Conservation (phyloP, 2,329 filamentous ascomycete genomes). For the Microdochium bolleyi region DNA sequence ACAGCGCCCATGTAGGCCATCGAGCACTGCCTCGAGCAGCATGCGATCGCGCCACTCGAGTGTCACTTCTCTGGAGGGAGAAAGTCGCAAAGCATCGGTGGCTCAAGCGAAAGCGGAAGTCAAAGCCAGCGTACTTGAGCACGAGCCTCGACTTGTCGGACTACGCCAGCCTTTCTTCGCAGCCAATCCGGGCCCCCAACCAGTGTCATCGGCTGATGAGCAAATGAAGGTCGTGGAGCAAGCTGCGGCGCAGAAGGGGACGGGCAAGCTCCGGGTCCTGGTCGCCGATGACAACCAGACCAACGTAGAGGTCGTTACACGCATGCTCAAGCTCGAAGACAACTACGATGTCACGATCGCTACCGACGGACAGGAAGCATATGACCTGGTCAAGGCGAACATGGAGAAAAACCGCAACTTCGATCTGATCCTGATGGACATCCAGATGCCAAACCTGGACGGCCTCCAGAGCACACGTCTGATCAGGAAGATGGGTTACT, state of each 20-base stretch:
- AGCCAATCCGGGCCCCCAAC: conserved; percentile 25
- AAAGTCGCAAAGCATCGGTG: conserved; percentile 22
- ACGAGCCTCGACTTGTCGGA: conserved; percentile 72
- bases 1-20: conserved; percentile 25
- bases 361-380: conserved; percentile 79
- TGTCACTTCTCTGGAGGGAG: conserved; percentile 31
- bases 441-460: conserved; percentile 91
- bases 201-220: conserved; percentile 38
- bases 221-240: conserved; percentile 59
- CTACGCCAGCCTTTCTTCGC: conserved; percentile 77
- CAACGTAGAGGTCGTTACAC: conserved; percentile 50
- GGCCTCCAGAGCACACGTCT: conserved; percentile 79
- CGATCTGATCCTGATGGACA: conserved; percentile 92
- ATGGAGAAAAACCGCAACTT: conserved; percentile 69
- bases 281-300: conserved; percentile 67
- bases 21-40: conserved; percentile 48
- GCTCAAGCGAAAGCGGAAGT: conserved; percentile 18
- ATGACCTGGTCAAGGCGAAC: conserved; percentile 74
- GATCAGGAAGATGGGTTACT: conserved; percentile 81
- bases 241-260: conserved; percentile 53
- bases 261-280: conserved; percentile 66
- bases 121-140: conserved; percentile 44
- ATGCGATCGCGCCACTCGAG: conserved; percentile 40
- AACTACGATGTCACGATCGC: conserved; percentile 86
- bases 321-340: conserved; percentile 66